A percentile compares a stretch with the other conserved stretches of the same genome.
phyloP scores from a whole-genome alignment of 1,139 yeast genomes.

The Saccharomyces pastorianus region DNA sequence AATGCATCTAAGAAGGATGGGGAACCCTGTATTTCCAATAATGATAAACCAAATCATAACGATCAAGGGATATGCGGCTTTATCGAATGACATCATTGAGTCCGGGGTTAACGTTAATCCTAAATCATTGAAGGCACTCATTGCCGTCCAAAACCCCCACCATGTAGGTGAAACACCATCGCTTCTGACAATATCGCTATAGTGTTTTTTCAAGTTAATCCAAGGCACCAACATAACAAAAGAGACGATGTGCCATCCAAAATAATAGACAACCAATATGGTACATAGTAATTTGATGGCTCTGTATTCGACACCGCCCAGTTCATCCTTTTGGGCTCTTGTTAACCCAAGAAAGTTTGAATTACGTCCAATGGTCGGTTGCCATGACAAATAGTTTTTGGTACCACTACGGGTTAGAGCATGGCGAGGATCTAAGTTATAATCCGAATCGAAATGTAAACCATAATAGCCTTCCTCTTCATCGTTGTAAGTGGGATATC shows the following conservation, averaged over 20 bases:
- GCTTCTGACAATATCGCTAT: constrained; percentile 37
- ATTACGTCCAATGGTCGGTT: constrained; percentile 84
- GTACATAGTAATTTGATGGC: constrained; percentile 70
- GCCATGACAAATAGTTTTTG: constrained; percentile 73
- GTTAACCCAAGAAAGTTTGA: constrained; percentile 80
- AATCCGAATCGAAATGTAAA: constrained; percentile 16
- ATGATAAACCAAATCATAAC: constrained; percentile 62
- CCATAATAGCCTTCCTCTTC: constrained; percentile 22
- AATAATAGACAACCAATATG: constrained; percentile 56
- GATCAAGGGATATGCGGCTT: constrained; percentile 57
- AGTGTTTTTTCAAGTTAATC: constrained; percentile 40
- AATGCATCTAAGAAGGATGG: constrained; percentile 54
- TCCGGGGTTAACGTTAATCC: constrained; percentile 76
- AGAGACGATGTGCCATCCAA: constrained; percentile 66
- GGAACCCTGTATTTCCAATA: constrained; percentile 91
- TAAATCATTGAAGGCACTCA: constrained; percentile 72
- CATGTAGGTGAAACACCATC: constrained; percentile 67
- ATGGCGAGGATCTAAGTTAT: constrained; percentile 9
- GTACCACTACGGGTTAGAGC: constrained; percentile 37
- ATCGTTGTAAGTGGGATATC: constrained; percentile 6
- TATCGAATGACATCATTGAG: constrained; percentile 61
- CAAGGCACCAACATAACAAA: constrained; percentile 58
- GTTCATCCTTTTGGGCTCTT: constrained; percentile 79
- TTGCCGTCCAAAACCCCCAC: constrained; percentile 87
- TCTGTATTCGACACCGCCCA: constrained; percentile 95